Percentiles rank a stretch among this genome's conserved stretches.
These are phyloP conservation scores for Neurospora cerealis DNA, from an alignment of 495 filamentous ascomycete genomes.

Conservation along the genomic window DNA sequence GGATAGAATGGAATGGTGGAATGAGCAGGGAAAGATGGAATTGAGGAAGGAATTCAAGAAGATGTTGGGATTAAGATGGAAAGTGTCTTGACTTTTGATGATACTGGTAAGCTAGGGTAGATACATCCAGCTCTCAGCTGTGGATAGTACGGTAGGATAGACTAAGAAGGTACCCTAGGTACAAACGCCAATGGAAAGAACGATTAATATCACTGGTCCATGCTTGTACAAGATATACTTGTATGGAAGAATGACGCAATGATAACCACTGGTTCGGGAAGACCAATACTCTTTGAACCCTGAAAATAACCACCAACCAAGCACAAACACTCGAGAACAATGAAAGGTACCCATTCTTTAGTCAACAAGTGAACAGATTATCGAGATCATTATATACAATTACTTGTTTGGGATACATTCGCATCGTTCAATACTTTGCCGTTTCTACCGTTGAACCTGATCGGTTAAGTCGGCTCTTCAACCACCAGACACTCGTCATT, in stretches of 20 bases:
- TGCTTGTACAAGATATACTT: neutral
- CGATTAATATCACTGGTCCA: neutral
- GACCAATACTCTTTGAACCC: neutral
- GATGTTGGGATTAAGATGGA: slow-evolving; percentile 2
- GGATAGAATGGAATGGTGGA: neutral
- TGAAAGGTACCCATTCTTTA: neutral
- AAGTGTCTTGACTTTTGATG: neutral
- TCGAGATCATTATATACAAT: neutral
- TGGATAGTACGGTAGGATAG: neutral
- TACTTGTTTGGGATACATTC: neutral
- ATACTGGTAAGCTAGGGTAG: neutral
- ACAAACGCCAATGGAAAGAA: neutral
- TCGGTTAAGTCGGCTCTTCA: neutral
- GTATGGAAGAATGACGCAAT: neutral
- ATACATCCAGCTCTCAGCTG: neutral
- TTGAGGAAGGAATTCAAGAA: neutral
- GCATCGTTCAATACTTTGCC: neutral
- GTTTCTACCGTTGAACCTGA: neutral
- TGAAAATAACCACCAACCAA: neutral
- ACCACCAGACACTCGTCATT: neutral
- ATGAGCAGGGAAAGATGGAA: neutral
- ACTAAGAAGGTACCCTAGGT: neutral
- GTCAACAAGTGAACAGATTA: no score
- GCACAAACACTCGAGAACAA: neutral
- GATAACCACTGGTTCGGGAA: neutral